Percentiles rank a stretch among this genome's conserved stretches.
phyloP scores from a whole-genome alignment of 2,329 filamentous ascomycete species.

The Cladosporium velox region DNA sequence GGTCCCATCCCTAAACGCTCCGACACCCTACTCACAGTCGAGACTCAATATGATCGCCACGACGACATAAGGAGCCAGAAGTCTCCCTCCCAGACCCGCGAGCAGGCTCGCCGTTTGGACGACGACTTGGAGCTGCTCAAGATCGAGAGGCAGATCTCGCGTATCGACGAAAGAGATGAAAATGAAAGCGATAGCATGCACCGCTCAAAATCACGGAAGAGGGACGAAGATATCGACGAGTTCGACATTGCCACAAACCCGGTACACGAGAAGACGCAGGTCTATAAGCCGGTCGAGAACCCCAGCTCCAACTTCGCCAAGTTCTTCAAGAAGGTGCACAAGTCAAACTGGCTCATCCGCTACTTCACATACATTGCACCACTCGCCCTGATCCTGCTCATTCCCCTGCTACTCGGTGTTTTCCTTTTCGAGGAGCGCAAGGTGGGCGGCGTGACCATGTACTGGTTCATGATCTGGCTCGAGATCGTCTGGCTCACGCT shows the following conservation, averaged over 20 bases:
- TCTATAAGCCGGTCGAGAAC: slow-evolving; percentile 66
- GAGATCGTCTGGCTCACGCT: slow-evolving; percentile 90
- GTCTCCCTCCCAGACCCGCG: slow-evolving; percentile 60
- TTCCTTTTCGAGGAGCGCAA: slow-evolving; percentile 56
- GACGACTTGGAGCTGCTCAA: slow-evolving; percentile 68
- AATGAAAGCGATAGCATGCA: slow-evolving; percentile 49
- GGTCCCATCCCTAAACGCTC: slow-evolving; percentile 25
- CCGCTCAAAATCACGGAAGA: slow-evolving; percentile 53
- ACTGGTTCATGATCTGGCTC: slow-evolving; percentile 96
- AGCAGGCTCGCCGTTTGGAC: slow-evolving; percentile 62
- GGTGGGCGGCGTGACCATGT: slow-evolving; percentile 72
- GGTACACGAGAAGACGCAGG: slow-evolving; percentile 64
- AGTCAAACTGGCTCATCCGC: slow-evolving; percentile 65
- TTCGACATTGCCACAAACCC: slow-evolving; percentile 69
- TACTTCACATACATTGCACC: slow-evolving; percentile 74
- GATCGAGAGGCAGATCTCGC: slow-evolving; percentile 62
- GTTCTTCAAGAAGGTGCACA: slow-evolving; percentile 65
- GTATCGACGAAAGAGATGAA: slow-evolving; percentile 41
- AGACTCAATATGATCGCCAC: slow-evolving; percentile 43
- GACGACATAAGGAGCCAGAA: slow-evolving; percentile 33
- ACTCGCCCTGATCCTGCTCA: slow-evolving; percentile 63
- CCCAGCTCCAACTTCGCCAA: slow-evolving; percentile 63
- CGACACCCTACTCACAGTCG: slow-evolving; percentile 50
- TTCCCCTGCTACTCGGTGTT: slow-evolving; percentile 67
- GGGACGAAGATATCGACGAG: slow-evolving; percentile 62